phyloP scores from a whole-genome alignment of 75 land plant genomes.

The Picea sitchensis region DNA sequence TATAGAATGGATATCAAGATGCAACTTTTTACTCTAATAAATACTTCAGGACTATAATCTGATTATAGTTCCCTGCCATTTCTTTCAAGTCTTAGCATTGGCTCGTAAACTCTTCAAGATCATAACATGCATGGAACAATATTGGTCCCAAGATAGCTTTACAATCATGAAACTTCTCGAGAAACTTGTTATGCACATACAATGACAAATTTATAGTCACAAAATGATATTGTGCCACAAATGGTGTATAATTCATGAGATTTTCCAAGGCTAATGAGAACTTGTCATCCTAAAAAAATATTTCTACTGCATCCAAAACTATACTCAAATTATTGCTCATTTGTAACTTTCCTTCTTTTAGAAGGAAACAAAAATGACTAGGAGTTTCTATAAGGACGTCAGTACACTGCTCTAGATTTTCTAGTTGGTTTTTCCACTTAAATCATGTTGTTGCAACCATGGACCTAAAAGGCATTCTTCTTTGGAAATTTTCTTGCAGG shows the following conservation, averaged over 20 bases:
- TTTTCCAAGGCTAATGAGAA: slow-evolving; percentile 62
- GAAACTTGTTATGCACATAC: slow-evolving; percentile 79
- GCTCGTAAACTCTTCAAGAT: slow-evolving; percentile 98
- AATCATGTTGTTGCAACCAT: slow-evolving; percentile 98
- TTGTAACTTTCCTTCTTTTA: slow-evolving; percentile 63
- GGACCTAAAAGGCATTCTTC: slow-evolving; percentile 80
- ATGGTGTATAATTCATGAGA: slow-evolving; percentile 54
- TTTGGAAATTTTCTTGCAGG: slow-evolving; percentile 74
- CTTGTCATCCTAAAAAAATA: slow-evolving; percentile 81
- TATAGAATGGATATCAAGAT: too few species aligned
- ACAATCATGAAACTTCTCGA: slow-evolving; percentile 76
- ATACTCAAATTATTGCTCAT: slow-evolving; percentile 69
- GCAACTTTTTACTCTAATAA: too few species aligned
- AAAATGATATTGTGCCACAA: slow-evolving; percentile 79
- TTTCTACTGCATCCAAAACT: slow-evolving; percentile 94
- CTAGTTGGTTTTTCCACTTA: slow-evolving; percentile 85
- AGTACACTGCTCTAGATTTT: slow-evolving; percentile 60
- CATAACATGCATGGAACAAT: slow-evolving; percentile 81
- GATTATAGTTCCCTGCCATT: too few species aligned
- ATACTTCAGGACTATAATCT: too few species aligned
- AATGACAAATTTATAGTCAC: slow-evolving; percentile 96
- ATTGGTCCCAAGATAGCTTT: slow-evolving; percentile 87
- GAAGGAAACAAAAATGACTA: slow-evolving; percentile 76
- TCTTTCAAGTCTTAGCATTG: too few species aligned
- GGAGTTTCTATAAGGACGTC: slow-evolving; percentile 97